Percentiles rank a stretch among this genome's conserved stretches.
phyloP scores from a whole-genome alignment of 257 asterid genomes.

The Ocimum tenuiflorum region DNA sequence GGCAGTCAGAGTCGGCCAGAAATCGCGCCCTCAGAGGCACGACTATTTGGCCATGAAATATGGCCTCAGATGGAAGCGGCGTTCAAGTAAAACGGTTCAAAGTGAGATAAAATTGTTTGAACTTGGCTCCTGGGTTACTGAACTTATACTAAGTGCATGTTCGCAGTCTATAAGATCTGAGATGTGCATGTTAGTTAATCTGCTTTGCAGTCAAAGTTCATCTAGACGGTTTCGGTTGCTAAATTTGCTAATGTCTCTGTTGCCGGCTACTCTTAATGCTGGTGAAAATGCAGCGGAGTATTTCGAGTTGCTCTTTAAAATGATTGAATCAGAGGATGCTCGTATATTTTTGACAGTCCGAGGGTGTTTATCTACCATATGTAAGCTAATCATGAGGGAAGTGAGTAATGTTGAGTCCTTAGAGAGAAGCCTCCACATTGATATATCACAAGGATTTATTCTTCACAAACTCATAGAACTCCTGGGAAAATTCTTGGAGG shows the following conservation, averaged over 20 bases:
- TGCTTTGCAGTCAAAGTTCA: constrained; percentile 93
- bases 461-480: constrained; percentile 98
- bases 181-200: constrained; percentile 89
- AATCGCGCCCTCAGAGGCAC: constrained; percentile 70
- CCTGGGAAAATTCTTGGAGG: constrained; percentile 93
- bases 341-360: constrained; percentile 88
- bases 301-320: constrained; percentile 84
- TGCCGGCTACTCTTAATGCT: constrained; percentile 84
- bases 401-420: constrained; percentile 75
- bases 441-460: constrained; percentile 95
- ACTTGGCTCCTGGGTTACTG: constrained; percentile 98
- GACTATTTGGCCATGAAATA: constrained; percentile 88
- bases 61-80: constrained; percentile 93
- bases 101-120: constrained; percentile 75
- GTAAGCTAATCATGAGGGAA: constrained; percentile 77
- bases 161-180: constrained; percentile 96
- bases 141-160: constrained; percentile 94
- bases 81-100: constrained; percentile 51
- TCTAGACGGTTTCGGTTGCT: constrained; percentile 75
- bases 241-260: constrained; percentile 79
- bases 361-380: constrained; percentile 69
- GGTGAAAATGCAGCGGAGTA: constrained; percentile 98
- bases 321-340: constrained; percentile 94
- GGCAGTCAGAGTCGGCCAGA: constrained; percentile 63
- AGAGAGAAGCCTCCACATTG: constrained; percentile 97